Evolutionary conservation across 164 flowering plant genomes (phyloP).

Genomic region (Piper betle): DNA sequence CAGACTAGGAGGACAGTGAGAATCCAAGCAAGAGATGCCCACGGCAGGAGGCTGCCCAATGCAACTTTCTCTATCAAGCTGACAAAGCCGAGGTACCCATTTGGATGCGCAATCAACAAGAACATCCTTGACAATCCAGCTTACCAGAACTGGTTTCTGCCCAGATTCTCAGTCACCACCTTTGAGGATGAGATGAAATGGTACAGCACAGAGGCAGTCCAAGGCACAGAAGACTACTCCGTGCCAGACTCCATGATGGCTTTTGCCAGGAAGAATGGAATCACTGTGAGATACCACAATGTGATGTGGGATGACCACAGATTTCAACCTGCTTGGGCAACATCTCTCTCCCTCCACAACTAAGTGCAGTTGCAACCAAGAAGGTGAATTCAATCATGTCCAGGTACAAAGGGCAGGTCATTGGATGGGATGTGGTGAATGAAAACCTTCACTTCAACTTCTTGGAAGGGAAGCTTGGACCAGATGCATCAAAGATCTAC

Average conservation of each 20-base stretch:
- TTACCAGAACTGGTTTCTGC: slow-evolving; percentile 52
- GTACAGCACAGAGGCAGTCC: slow-evolving; percentile 37
- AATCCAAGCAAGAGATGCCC: slow-evolving; percentile 25
- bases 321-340: slow-evolving; percentile 36
- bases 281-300: slow-evolving; percentile 46
- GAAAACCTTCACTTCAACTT: slow-evolving; percentile 52
- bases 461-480: slow-evolving; percentile 42
- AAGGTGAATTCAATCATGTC: slow-evolving; percentile 36
- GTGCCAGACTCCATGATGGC: slow-evolving; percentile 41
- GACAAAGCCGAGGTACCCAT: slow-evolving; percentile 25
- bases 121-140: slow-evolving; percentile 37
- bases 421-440: slow-evolving; percentile 78
- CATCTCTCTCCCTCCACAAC: slow-evolving; percentile 12
- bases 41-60: slow-evolving; percentile 25
- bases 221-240: slow-evolving; percentile 43
- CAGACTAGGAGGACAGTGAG: slow-evolving; percentile 34
- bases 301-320: slow-evolving; percentile 38
- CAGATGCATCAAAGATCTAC: slow-evolving; percentile 16
- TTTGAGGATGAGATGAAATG: slow-evolving; percentile 72
- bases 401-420: slow-evolving; percentile 41
- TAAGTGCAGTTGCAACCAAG: slow-evolving; percentile 13
- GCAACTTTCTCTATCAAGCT: slow-evolving; percentile 25
- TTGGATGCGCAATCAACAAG: slow-evolving; percentile 41
- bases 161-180: slow-evolving; percentile 36
- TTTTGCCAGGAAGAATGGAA: slow-evolving; percentile 21